Evolutionary conservation across 352 stramenopile genomes (phyloP), one percentile per base, ranked within the genome.

Genomic region (Phytophthora hybrid): DNA sequence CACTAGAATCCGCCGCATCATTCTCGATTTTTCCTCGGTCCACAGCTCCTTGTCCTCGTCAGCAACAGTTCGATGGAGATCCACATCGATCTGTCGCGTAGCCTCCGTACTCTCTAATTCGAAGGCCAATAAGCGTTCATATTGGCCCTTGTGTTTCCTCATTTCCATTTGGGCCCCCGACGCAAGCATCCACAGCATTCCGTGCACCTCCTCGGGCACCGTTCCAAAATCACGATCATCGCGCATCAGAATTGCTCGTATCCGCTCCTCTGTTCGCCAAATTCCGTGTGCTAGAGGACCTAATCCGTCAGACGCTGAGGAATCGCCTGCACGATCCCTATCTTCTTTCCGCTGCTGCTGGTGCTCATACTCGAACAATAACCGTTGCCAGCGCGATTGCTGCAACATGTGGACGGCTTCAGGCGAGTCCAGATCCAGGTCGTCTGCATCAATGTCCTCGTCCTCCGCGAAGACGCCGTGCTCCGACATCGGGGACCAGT

Each of bases 71-170:
- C 90, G 86, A 37, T 91, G 80, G 3, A 97, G 70, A 71, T 97
- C 90, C 23, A 92, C 90, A 59, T 97, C 89, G 69, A 97, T 96
- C 64, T 97, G 89, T 18, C 85, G 72, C 10, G 84, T 93, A 18
- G 90, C 83, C 11, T 97, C 90, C 0, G 84, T 92, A 54, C 76
- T 90, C 32, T 91, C 78, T 8, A 70, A 56, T 54, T 93, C 80
- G n/a, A 78, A 81, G 0, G 80, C 75, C 14, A 92, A 21, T 37
- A 92, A 77, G 26, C 69, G 70, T 46, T 87, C 63, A 49, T 90
- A 97, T 21, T 87, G 77, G 1, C 88, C 88, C 34, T 80, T 81
- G 21, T 85, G 78, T 32, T 81, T 77, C 18, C 77, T 69, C 86
- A 93, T 93, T 73, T 95, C 89, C 7, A 82, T 69, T 59, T 83